These are phyloP conservation scores for Aspergillus uvarum DNA, from an alignment of 2,329 filamentous ascomycete genomes.

Conservation along the genomic window DNA sequence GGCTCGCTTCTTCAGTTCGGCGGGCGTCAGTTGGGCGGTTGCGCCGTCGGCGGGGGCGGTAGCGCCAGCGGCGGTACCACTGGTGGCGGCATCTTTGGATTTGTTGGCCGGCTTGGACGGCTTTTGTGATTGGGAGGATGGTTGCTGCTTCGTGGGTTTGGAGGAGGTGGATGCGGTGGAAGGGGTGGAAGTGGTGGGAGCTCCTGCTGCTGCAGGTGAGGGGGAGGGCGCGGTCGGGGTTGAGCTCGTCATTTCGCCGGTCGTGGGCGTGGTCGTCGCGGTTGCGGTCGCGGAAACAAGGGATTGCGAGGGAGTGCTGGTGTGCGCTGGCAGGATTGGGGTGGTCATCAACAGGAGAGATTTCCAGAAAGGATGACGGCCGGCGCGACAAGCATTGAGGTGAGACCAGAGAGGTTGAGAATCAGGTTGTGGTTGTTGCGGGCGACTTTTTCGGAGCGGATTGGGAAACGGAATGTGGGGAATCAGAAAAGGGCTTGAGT, in stretches of 20 bases:
- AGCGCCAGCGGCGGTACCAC: conserved; percentile 3
- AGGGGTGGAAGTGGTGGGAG: conserved; percentile 15
- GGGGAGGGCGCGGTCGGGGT: conserved; percentile 20
- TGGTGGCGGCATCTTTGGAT: conserved; percentile 22
- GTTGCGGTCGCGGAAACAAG: not conserved
- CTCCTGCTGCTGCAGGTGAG: conserved; percentile 16
- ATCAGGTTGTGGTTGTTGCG: not conserved
- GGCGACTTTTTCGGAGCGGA: conserved; percentile 23
- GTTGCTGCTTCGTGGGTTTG: conserved; percentile 20
- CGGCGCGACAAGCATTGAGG: conserved; percentile 26
- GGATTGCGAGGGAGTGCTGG: conserved; percentile 23
- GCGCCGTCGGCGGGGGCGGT: conserved; percentile 22
- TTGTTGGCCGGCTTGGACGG: conserved; percentile 22
- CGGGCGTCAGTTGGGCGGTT: conserved; percentile 46
- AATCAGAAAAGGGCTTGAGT: conserved; percentile 17
- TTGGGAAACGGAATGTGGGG: conserved; percentile 8
- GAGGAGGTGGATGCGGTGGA: conserved; percentile 13
- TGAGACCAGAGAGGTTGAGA: not conserved
- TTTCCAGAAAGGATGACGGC: conserved; percentile 12
- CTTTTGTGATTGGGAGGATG: not conserved
- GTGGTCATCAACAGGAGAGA: not conserved
- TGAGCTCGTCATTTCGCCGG: conserved; percentile 9
- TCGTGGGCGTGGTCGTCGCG: conserved; percentile 18
- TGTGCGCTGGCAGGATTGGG: conserved; percentile 1
- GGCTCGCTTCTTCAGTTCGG: conserved; percentile 82